Base-by-base conservation (phyloP, 202 grass and related monocot species). In the Miscanthus sacchariflorus region DNA sequence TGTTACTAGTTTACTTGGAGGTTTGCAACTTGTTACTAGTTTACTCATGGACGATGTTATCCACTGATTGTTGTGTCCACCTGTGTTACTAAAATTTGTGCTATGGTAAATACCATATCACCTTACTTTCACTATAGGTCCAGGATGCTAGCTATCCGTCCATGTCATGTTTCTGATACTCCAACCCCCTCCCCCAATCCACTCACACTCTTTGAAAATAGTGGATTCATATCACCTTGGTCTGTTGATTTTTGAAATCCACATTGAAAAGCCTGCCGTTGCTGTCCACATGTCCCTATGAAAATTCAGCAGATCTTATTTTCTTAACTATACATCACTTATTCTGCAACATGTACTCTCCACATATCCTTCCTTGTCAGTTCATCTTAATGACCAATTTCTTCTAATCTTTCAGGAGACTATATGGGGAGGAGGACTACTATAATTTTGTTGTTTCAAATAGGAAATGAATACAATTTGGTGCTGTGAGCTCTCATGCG, bases 401-500 rank as follows among this genome's bases (percentile, higher is more conserved):
- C 38, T 86, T 86, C 61, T 78, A 66, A 66, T 74, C 5, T 93
- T 90, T 59, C 91, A 99, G 97, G 94, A 95, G 84, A 80, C 30
- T 96, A 36, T 96, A 99, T 0, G 73, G 82, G 54, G 92, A 96
- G 80, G 97, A 95, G 25, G 91, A 90, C 24, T 96, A 99, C 88
- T 96, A 91, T 54, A 88, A 89, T 88, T 85, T 82, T 85, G 88
- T 93, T 68, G 54, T 91, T 83, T 90, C 84, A 42, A 88, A 91
- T 56, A 93, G 94, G 68, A 78, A 87, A 66, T 92, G 83, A 91
- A 40, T 27, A 52, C 27, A 83, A 80, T 63, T 69, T 80, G 56
- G 72, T 81, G 45, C 50, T 85, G 21, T 61, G 77, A 82, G 76
- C 17, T 38, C 39, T 61, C 43, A 46, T 72, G 68, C 49, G 65